Conservation (phyloP, 768 basidiomycete species). For the Pisolithus microcarpus region DNA sequence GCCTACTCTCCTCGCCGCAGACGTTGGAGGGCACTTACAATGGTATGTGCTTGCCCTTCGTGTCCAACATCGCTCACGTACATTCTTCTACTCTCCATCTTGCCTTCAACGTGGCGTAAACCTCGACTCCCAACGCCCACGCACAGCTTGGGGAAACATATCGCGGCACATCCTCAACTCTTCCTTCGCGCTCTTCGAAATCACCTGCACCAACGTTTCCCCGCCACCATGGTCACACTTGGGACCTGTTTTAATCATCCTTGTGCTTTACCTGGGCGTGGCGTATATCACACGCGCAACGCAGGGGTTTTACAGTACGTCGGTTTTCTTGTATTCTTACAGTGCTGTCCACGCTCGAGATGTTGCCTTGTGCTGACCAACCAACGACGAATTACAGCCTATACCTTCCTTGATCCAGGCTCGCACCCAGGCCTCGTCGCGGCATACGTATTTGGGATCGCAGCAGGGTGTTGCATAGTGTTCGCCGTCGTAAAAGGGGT, state of each 20-base stretch:
- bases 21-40: conserved; percentile 35
- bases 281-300: conserved; percentile 60
- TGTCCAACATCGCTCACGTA: background rate
- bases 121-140: background rate
- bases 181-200: conserved; percentile 49
- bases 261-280: conserved; percentile 53
- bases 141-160: conserved; percentile 50
- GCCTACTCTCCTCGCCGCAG: conserved; percentile 36
- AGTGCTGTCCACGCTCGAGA: no score
- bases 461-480: conserved; percentile 41
- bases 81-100: no score
- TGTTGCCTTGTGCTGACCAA: no score
- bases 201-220: conserved; percentile 44
- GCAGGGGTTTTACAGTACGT: conserved; percentile 60
- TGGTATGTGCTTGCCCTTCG: conserved; percentile 27
- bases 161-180: conserved; percentile 58
- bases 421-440: conserved; percentile 39
- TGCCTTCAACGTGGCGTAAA: background rate
- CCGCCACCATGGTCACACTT: conserved; percentile 50
- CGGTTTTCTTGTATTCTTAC: conserved; percentile 1
- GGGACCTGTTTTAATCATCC: conserved; percentile 38
- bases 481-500: conserved; percentile 43
- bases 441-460: conserved; percentile 58
- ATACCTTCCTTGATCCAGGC: conserved; percentile 55
- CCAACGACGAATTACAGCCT: conserved; percentile 37